Evolutionary conservation across 495 filamentous ascomycete species (phyloP).

Genomic region (Amphirosellinia nigrospora): DNA sequence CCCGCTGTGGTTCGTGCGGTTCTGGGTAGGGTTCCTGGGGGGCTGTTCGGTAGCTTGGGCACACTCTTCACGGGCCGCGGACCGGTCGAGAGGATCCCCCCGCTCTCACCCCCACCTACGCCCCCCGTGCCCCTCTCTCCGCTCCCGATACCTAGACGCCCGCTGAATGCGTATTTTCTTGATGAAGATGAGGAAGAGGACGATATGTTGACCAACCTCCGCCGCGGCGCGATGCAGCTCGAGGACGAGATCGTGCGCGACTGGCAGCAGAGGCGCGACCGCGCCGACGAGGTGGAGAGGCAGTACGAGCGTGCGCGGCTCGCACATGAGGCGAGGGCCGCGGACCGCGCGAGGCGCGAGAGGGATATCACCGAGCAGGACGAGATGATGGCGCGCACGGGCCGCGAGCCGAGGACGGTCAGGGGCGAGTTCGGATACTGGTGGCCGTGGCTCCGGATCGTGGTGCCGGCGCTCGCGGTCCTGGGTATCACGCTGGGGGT

Average conservation of each 20-base stretch:
- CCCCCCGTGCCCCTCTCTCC: not conserved
- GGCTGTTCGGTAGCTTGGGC: not conserved
- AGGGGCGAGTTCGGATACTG: not conserved
- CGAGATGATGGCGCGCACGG: not conserved
- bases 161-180: not conserved
- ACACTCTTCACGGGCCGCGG: not conserved
- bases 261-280: too few relatives aligned
- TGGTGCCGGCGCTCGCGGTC: not conserved
- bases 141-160: not conserved
- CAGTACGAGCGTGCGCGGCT: not conserved
- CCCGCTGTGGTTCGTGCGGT: not conserved
- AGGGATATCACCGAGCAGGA: too few relatives aligned
- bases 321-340: not conserved
- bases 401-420: not conserved
- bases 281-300: not conserved
- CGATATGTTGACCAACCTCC: not conserved
- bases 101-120: not conserved
- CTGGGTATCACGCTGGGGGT: not conserved
- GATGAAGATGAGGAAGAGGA: not conserved
- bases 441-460: not conserved
- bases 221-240: not conserved
- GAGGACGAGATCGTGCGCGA: not conserved
- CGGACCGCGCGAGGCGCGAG: not conserved
- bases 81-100: too few relatives aligned
- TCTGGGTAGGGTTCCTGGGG: not conserved